Conservation (phyloP, 2,329 filamentous ascomycete genomes). For the Colletotrichum lupini region DNA sequence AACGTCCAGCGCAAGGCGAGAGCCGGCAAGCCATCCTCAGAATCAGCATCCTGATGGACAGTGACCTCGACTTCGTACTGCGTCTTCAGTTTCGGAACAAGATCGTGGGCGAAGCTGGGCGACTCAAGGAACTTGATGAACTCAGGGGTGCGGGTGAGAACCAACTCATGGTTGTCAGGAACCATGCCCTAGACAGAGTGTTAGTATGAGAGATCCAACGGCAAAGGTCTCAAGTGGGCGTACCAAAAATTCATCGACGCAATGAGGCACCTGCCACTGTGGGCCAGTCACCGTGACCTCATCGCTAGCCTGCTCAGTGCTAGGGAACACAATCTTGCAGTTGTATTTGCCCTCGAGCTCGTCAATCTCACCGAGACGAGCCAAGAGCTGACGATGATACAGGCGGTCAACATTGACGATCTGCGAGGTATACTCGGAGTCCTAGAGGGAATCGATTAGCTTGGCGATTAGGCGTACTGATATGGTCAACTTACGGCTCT, state of each 20-base stretch:
- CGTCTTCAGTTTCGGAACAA: conserved; percentile 84
- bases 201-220: conserved; percentile 6
- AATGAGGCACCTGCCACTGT: conserved; percentile 97
- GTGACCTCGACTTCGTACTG: conserved; percentile 93
- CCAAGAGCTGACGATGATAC: conserved; percentile 93
- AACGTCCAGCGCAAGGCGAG: conserved; percentile 81
- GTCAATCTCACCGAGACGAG: conserved; percentile 88
- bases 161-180: conserved; percentile 92
- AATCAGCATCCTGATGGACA: conserved; percentile 72
- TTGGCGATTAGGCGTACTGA: not conserved
- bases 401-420: conserved; percentile 93
- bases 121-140: conserved; percentile 86
- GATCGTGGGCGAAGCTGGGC: conserved; percentile 81
- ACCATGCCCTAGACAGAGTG: conserved; percentile 80
- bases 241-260: conserved; percentile 93
- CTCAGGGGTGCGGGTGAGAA: conserved; percentile 80
- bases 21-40: conserved; percentile 67
- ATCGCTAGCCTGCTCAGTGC: conserved; percentile 96
- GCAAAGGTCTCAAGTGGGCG: conserved; percentile 42
- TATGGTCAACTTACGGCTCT: conserved; percentile 73
- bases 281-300: conserved; percentile 95
- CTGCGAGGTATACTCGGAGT: conserved; percentile 96
- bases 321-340: conserved; percentile 98
- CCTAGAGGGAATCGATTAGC: conserved; percentile 57
- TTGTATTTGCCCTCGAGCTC: conserved; percentile 99